Percentiles rank a stretch among this genome's conserved stretches.
Conservation (phyloP, 1,139 yeast genomes). For the Protomyces arabidopsidicola region DNA sequence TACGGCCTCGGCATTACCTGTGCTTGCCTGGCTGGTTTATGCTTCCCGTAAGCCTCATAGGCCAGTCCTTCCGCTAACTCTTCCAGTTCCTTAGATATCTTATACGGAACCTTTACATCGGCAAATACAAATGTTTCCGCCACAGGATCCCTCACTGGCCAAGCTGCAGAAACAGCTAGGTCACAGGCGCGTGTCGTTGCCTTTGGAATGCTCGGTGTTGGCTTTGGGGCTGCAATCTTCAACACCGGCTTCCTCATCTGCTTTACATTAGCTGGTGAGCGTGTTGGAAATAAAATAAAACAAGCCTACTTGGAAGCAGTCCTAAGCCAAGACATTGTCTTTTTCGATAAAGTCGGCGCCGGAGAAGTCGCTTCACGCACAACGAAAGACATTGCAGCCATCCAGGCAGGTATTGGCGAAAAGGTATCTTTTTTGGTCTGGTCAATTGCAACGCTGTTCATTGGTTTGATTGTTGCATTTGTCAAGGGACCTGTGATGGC, state of each 20-base stretch:
- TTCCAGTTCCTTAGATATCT: conserved; percentile 5
- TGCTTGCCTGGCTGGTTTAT: conserved; percentile 26
- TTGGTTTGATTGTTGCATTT: conserved; percentile 45
- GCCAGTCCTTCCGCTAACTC: too few species aligned
- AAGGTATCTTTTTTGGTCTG: conserved; percentile 44
- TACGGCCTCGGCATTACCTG: conserved; percentile 11
- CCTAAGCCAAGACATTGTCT: conserved; percentile 45
- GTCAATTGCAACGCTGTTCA: conserved; percentile 43
- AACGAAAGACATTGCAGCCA: conserved; percentile 44
- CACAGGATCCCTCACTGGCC: not conserved
- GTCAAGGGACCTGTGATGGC: conserved; percentile 44
- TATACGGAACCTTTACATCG: conserved; percentile 21
- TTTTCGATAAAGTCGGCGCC: conserved; percentile 47
- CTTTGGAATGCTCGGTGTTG: conserved; percentile 30
- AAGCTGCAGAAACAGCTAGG: conserved; percentile 9
- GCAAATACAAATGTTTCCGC: conserved; percentile 10
- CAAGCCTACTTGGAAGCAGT: conserved; percentile 42
- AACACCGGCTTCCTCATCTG: conserved; percentile 34
- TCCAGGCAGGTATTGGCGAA: conserved; percentile 48
- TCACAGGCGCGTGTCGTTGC: conserved; percentile 16
- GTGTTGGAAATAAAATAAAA: conserved; percentile 44
- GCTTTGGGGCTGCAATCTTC: conserved; percentile 34
- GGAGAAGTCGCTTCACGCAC: conserved; percentile 46
- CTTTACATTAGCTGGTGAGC: conserved; percentile 43
- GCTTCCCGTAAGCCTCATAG: conserved; percentile 4